Base-by-base conservation (phyloP, 352 stramenopile genomes). In the Phytophthora chlamydospora region DNA sequence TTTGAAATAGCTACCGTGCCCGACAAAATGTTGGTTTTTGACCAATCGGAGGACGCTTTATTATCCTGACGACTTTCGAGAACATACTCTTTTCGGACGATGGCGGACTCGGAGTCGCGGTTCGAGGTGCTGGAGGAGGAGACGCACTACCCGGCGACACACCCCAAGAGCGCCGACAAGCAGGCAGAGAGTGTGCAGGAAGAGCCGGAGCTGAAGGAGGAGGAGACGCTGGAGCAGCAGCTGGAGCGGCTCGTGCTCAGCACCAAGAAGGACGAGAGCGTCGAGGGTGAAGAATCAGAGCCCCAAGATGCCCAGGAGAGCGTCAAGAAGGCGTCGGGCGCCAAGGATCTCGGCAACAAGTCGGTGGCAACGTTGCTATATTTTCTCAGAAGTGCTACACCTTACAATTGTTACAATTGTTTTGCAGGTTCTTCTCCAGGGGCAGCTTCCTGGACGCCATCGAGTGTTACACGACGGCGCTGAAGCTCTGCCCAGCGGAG, bases 61-160 rank as follows among this genome's bases (percentile, higher is more conserved):
- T n/a, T n/a, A n/a, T n/a, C n/a, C 21, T 24, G 21, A 24, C 21
- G 21, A 24, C 21, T 24, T 24, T 24, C 21, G 21, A 24, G 21
- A 24, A 24, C 21, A 1, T 24, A 3, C 21, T 3, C 21, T 24
- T 24, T 24, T 29, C 24, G 4, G 35, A 53, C 16, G 21, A 75
- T 75, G 67, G 32, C 58, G 2, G 63, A 71, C 0, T 57, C 43
- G 3, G 60, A 72, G 55, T 80, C 78, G 60, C 80, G 86, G 53
- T 95, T 95, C 57, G 84, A 95, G 66, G 85, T 95, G 55, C 61
- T 95, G 41, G 86, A 95, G 63, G 86, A 95, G 59, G 79, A 91
- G 76, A 93, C 84, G 54, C 86, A 95, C 67, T 93, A 68, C 60
- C 79, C 83, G 21, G 57, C 56, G 42, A 62, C 53, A 17, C 64